These are phyloP conservation scores for Pseudomonodictys pantanalensis DNA, from an alignment of 495 filamentous ascomycete species.

Conservation along the genomic window DNA sequence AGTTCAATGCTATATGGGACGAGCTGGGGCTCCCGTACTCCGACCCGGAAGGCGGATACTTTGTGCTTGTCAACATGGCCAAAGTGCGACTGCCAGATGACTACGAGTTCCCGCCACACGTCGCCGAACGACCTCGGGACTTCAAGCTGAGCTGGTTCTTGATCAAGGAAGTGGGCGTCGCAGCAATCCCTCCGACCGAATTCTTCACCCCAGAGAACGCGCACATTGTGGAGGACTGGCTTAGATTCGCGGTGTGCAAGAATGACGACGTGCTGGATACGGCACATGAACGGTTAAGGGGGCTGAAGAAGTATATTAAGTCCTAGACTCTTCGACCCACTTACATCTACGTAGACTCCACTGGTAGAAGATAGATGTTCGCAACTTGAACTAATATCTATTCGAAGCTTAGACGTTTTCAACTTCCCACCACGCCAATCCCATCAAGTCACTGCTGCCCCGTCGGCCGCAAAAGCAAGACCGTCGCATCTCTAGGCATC, in stretches of 20 bases:
- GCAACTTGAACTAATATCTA: no score
- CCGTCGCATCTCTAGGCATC: no score
- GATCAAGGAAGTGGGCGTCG: constrained; percentile 93
- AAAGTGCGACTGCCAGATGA: constrained; percentile 76
- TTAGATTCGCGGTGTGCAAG: constrained; percentile 97
- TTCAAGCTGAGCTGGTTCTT: constrained; percentile 95
- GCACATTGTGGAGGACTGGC: constrained; percentile 83
- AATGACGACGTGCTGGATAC: constrained; percentile 82
- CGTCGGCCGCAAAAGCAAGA: no score
- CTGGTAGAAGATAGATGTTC: no score
- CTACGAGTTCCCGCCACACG: constrained; percentile 86
- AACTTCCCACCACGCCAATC: no score
- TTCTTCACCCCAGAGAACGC: constrained; percentile 86
- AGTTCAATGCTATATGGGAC: constrained; percentile 82
- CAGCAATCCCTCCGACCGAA: constrained; percentile 92
- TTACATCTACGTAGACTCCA: no score
- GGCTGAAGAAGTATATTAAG: constrained; percentile 75
- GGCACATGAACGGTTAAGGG: constrained; percentile 84
- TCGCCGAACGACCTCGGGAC: constrained; percentile 79
- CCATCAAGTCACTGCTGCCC: no score
- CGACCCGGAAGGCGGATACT: constrained; percentile 93
- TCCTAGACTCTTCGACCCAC: no score
- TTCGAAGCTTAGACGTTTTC: no score
- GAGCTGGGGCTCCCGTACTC: constrained; percentile 91
- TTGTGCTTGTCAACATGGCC: constrained; percentile 86